phyloP scores from a whole-genome alignment of 345 rosid genomes.

The Eucalyptus caleyi region DNA sequence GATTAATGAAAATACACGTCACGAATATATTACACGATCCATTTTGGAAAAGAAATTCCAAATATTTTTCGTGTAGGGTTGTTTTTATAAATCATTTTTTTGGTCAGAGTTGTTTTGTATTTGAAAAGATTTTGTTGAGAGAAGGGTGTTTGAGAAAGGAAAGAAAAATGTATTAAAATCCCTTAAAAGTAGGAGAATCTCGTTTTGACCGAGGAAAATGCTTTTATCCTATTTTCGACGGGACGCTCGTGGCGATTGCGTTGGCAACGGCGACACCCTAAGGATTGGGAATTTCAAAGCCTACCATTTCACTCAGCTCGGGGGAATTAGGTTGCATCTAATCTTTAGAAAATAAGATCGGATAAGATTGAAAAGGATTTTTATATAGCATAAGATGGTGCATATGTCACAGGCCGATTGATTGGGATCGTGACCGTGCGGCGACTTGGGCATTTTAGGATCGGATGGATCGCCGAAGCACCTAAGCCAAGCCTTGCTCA shows the following conservation, averaged over 20 bases:
- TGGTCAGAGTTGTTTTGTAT: background rate
- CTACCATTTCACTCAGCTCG: background rate
- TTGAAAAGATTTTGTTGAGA: background rate
- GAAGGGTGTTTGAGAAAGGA: background rate
- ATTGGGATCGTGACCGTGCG: no score
- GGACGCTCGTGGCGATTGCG: background rate
- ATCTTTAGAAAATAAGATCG: background rate
- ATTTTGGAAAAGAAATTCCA: background rate
- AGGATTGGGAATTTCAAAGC: background rate
- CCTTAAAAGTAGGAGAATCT: background rate
- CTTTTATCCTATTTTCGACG: background rate
- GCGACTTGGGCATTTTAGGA: no score
- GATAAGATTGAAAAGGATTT: background rate
- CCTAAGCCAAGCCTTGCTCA: no score
- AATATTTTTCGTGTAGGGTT: background rate
- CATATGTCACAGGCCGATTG: no score
- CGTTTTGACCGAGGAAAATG: background rate
- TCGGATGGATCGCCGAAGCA: no score
- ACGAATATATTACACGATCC: background rate
- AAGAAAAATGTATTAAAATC: background rate
- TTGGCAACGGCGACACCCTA: background rate
- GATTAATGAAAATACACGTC: background rate
- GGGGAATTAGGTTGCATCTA: background rate
- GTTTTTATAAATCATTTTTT: no score
- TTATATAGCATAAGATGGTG: background rate